Conservation (phyloP, 768 basidiomycete genomes). For the Cystobasidium ongulense region DNA sequence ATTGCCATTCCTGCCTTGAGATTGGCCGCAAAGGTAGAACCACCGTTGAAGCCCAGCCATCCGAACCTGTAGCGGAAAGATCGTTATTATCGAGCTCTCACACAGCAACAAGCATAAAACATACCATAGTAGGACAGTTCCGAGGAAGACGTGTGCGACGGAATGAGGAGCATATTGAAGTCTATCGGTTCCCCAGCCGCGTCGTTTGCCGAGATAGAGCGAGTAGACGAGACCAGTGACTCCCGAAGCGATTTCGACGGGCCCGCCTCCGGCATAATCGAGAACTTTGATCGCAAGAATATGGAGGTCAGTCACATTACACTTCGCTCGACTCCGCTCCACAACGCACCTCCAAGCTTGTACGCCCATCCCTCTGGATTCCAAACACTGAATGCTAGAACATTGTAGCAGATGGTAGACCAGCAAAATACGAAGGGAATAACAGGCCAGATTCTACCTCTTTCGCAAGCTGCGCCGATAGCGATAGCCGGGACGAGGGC, state of each 20-base stretch:
- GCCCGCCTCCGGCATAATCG: constrained; percentile 91
- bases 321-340: too few species aligned
- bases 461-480: constrained; percentile 85
- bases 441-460: constrained; percentile 71
- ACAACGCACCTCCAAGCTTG: constrained; percentile 13
- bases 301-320: constrained; percentile 52
- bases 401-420: constrained; percentile 81
- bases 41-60: constrained; percentile 92
- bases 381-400: constrained; percentile 52
- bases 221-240: constrained; percentile 79
- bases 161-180: constrained; percentile 92
- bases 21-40: constrained; percentile 78
- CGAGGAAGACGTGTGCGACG: constrained; percentile 83
- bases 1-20: constrained; percentile 78
- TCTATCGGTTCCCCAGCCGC: constrained; percentile 81
- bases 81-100: background rate
- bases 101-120: constrained; percentile 58
- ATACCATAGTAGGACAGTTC: constrained; percentile 80
- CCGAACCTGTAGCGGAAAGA: background rate
- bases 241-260: constrained; percentile 92
- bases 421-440: constrained; percentile 85
- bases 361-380: constrained; percentile 31
- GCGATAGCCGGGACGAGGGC: constrained; percentile 40
- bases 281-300: constrained; percentile 65
- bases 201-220: constrained; percentile 78